Conservation (phyloP, 2,329 filamentous ascomycete genomes). For the Cladosporium sp. region DNA sequence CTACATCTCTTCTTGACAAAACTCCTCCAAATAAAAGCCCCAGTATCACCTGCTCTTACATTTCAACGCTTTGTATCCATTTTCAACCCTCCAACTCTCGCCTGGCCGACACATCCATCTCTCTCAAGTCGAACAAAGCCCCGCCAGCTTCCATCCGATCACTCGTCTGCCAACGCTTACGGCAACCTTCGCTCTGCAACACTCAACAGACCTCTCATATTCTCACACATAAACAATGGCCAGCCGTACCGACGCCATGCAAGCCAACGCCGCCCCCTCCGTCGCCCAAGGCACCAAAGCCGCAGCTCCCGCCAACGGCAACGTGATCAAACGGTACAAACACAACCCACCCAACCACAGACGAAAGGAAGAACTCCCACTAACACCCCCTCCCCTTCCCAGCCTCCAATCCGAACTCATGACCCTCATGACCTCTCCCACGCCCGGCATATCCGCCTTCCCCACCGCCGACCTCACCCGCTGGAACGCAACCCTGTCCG, state of each 20-base stretch:
- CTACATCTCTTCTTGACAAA: background rate
- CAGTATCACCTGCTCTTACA: background rate
- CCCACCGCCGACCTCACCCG: slow-evolving; percentile 85
- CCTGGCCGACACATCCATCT: background rate
- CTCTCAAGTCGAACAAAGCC: slow-evolving; percentile 7
- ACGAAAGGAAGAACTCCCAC: slow-evolving; percentile 10
- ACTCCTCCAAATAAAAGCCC: background rate
- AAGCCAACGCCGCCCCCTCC: slow-evolving; percentile 28
- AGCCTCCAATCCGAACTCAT: slow-evolving; percentile 97
- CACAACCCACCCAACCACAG: background rate
- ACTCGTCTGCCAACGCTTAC: background rate
- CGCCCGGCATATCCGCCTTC: slow-evolving; percentile 91
- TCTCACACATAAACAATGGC: background rate
- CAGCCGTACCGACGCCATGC: slow-evolving; percentile 21
- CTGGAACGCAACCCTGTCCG: slow-evolving; percentile 92
- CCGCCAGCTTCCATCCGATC: slow-evolving; percentile 10
- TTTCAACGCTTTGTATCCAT: background rate
- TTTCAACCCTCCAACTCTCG: background rate
- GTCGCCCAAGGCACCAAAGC: slow-evolving; percentile 28
- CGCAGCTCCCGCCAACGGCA: slow-evolving; percentile 33
- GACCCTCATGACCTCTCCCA: slow-evolving; percentile 94
- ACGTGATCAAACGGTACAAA: slow-evolving; percentile 44
- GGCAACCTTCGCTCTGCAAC: slow-evolving; percentile 6
- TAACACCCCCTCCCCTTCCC: slow-evolving; percentile 11
- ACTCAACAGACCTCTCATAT: background rate